Conservation (phyloP, 192 early-diverging fungal genomes). For the Spizellomyces sp. region DNA sequence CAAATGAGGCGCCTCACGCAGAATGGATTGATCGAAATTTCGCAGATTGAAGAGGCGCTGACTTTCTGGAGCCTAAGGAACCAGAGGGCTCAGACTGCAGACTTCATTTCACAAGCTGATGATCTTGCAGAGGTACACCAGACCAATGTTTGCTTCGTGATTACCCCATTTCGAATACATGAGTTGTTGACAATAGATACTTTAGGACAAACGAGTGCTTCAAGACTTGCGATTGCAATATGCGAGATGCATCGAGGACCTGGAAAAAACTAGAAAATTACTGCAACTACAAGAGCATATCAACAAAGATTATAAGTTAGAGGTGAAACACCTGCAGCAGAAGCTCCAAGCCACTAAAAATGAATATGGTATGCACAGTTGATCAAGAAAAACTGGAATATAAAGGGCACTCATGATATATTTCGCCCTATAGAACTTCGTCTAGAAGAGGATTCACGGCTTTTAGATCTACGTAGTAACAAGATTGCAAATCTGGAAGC, state of each 20-base stretch:
- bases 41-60: conserved; percentile 58
- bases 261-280: conserved; percentile 54
- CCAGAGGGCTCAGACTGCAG: conserved; percentile 45
- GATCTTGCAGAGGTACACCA: conserved; percentile 33
- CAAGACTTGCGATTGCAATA: conserved; percentile 56
- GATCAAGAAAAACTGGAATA: not conserved
- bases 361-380: conserved; percentile 53
- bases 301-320: conserved; percentile 56
- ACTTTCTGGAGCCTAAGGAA: conserved; percentile 43
- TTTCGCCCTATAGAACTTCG: conserved; percentile 44
- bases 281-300: conserved; percentile 59
- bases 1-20: conserved; percentile 32
- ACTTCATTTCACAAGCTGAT: conserved; percentile 44
- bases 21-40: conserved; percentile 45
- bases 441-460: conserved; percentile 54
- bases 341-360: conserved; percentile 54
- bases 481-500: conserved; percentile 55
- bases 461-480: conserved; percentile 51
- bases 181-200: not conserved
- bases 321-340: conserved; percentile 45
- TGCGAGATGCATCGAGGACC: conserved; percentile 56
- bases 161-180: too few relatives aligned
- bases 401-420: not conserved
- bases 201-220: conserved; percentile 52
- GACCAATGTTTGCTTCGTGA: too few relatives aligned